Base-by-base conservation (phyloP, 805 yeast species). In the Nadsonia fulvescens region DNA sequence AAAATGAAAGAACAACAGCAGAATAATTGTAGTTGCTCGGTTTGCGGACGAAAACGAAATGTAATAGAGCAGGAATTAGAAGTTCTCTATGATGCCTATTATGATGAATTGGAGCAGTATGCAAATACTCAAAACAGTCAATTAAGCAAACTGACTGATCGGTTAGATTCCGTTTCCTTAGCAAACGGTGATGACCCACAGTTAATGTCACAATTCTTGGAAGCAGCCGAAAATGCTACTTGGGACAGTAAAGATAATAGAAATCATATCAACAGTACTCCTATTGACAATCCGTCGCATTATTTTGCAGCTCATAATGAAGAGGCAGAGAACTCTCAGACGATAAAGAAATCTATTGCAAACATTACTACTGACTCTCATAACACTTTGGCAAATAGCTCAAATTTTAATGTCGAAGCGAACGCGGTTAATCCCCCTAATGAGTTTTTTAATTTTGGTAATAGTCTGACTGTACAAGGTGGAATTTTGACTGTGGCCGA, bases 41-140 rank as follows among this genome's bases (percentile, higher is more conserved):
- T 68, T 11, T 83, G 94, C 51, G 86, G 83, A 2, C 63, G 77
- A 23, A 71, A 75, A 37, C 68, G 72, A 39, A 49, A 56, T 26
- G 67, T 78, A 9, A 63, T 79, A 35, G 89, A 76, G 42, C 70
- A 66, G 37, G 92, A 78, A 44, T 58, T 82, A 40, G 81, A 71
- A 38, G 64, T 63, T 29, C 62, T 78, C 5, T 79, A 76, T 43
- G 73, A 73, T 34, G 66, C 68, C 10, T 69, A 72, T 39, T 71
- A 70, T 34, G 69, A 64, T 19, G 66, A 55, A 26, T 56, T 61
- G 20, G 59, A 53, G 32, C 41, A 18, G 8, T 12, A 27, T 15
- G 24, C 30, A 6, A 30, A 25, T 4, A 9, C 21, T 4, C 13
- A 13, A 22, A 20, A 25, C n/a, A n/a, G n/a, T n/a, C n/a, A n/a